Base-by-base conservation (phyloP, 495 filamentous ascomycete genomes). In the Talaromyces stipitatus region DNA sequence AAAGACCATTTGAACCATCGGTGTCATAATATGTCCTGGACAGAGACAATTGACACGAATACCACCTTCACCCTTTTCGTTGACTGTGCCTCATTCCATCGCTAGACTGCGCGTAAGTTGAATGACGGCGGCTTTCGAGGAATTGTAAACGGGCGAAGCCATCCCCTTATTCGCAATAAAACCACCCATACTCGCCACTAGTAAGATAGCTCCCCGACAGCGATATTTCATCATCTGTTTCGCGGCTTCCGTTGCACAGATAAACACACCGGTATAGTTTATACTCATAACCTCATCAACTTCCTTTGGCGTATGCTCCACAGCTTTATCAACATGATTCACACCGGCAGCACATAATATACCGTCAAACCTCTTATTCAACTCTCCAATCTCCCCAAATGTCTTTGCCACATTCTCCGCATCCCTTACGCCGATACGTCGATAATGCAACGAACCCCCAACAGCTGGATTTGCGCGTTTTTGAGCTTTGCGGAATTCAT, bases 131-230 rank as follows among this genome's bases (percentile, higher is more conserved):
- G 83, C 82, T 55, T 87, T 86, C 7, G 76, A 81, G 2, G 77
- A 75, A 64, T 87, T 87, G 67, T 86, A 86, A 0, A 81, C 80
- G 0, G 81, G 75, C 2, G 77, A 76, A 22, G 78, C 64, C 27
- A 86, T 68, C 4, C 82, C 82, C 63, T 82, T 80, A 61, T 91
- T 91, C 2, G 86, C 83, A 32, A 90, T 71, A 5, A 78, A 82
- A 12, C 84, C 88, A 64, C 84, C 87, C 85, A 90, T 90, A 59
- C 81, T 85, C 8, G 82, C 87, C 60, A 90, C 85, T 43, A 90
- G 61, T 18, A 84, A 80, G 36, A 91, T 77, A 57, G 81, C 84
- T 1, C 85, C 87, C 60, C 62, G 61, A 14, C 50, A 59, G 7
- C 68, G 60, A 4, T 59, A 59, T 26, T 74, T 69, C 47, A 83